phyloP scores from a whole-genome alignment of 2,329 filamentous ascomycete species.

The Monosporascus sp. region DNA sequence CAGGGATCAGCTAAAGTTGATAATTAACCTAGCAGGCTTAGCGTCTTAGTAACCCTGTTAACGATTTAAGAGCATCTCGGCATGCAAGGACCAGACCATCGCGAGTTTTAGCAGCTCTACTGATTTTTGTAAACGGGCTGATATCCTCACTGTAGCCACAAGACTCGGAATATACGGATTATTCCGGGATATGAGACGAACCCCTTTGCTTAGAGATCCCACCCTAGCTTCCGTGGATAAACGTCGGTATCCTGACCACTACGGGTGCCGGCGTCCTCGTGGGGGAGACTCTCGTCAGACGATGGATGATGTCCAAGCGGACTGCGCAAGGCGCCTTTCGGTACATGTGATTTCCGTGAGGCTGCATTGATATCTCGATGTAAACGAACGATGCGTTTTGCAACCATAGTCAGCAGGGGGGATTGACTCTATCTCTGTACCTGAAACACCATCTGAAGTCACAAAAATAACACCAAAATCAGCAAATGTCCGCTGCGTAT shows the following conservation, averaged over 20 bases:
- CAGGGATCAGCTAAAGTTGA: background rate
- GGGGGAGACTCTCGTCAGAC: too few species aligned
- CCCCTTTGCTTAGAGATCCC: too few species aligned
- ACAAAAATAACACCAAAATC: too few species aligned
- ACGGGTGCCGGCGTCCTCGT: too few species aligned
- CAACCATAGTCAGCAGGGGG: background rate
- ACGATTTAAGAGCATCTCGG: background rate
- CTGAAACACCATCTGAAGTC: background rate
- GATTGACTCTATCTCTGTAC: background rate
- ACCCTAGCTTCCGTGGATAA: too few species aligned
- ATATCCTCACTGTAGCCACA: background rate
- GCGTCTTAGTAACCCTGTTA: background rate
- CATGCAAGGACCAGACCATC: background rate
- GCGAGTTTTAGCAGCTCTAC: background rate
- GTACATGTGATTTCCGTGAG: too few species aligned
- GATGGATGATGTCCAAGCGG: too few species aligned
- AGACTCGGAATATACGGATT: background rate
- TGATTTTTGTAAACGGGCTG: background rate
- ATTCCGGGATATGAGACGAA: background rate
- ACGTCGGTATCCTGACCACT: too few species aligned
- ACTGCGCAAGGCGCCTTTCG: too few species aligned
- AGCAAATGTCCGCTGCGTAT: too few species aligned
- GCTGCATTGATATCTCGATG: background rate
- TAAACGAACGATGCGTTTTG: background rate
- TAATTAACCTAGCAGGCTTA: background rate